These are phyloP conservation scores for Candida sanyaensis DNA, from an alignment of 1,139 yeast species.

Conservation along the genomic window DNA sequence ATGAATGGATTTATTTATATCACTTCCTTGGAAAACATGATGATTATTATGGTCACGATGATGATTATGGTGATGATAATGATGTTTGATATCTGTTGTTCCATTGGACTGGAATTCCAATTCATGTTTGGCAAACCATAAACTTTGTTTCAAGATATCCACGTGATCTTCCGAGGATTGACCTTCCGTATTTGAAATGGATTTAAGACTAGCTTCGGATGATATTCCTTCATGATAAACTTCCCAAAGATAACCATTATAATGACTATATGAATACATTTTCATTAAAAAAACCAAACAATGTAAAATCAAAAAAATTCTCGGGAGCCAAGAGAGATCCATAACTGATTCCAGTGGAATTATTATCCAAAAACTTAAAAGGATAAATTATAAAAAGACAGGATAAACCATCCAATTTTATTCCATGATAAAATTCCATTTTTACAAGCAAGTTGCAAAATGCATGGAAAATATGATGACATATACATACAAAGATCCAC, in stretches of 20 bases:
- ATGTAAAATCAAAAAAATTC: constrained; percentile 78
- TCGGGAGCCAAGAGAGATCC: constrained; percentile 82
- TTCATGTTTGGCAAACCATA: constrained; percentile 66
- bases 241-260: constrained; percentile 84
- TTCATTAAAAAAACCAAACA: constrained; percentile 88
- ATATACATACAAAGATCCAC: constrained; percentile 74
- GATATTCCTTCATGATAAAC: constrained; percentile 55
- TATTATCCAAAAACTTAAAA: constrained; percentile 51
- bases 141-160: constrained; percentile 43
- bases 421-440: constrained; percentile 54
- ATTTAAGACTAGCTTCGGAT: constrained; percentile 37
- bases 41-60: too few relatives aligned
- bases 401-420: constrained; percentile 58
- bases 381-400: constrained; percentile 54
- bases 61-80: neutral
- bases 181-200: constrained; percentile 18
- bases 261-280: constrained; percentile 86
- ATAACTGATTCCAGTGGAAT: constrained; percentile 48
- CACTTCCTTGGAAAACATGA: constrained; percentile 15
- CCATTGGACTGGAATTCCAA: constrained; percentile 48
- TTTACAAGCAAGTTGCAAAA: constrained; percentile 54
- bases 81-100: constrained; percentile 14
- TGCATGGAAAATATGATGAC: constrained; percentile 55
- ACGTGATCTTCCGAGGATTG: constrained; percentile 22
- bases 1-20: constrained; percentile 17